These are phyloP conservation scores for Eryngium alpinum DNA, from an alignment of 140 eudicot genomes.

Conservation along the genomic window DNA sequence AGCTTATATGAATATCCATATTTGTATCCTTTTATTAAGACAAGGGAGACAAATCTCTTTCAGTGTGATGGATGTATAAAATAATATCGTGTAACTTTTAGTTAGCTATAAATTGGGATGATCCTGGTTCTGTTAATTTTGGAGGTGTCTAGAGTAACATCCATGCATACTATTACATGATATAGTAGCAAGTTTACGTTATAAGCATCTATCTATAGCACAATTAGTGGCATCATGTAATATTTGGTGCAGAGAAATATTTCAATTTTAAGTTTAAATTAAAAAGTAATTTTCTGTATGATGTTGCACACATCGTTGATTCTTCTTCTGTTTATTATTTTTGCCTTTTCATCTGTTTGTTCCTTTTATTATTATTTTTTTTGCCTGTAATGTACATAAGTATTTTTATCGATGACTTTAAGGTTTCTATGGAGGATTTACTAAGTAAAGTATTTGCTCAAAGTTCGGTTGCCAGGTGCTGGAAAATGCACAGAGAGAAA, in stretches of 20 bases:
- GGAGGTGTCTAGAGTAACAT: background rate
- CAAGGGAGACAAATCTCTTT: no score
- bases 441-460: constrained; percentile 81
- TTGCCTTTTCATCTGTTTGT: background rate
- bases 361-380: no score
- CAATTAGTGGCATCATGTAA: background rate
- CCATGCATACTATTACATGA: background rate
- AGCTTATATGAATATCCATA: no score
- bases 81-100: no score
- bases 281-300: background rate
- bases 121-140: no score
- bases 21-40: no score
- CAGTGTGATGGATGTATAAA: no score
- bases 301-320: background rate
- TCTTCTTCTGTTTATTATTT: background rate
- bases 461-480: constrained; percentile 63
- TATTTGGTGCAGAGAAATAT: background rate
- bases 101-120: no score
- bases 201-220: background rate
- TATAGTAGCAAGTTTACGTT: background rate
- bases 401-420: constrained; percentile 4
- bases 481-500: constrained; percentile 93
- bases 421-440: constrained; percentile 73
- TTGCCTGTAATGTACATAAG: background rate
- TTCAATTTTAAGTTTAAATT: background rate